Base-by-base conservation (phyloP, 1,284 basidiomycete species). In the Ustilago sp. region DNA sequence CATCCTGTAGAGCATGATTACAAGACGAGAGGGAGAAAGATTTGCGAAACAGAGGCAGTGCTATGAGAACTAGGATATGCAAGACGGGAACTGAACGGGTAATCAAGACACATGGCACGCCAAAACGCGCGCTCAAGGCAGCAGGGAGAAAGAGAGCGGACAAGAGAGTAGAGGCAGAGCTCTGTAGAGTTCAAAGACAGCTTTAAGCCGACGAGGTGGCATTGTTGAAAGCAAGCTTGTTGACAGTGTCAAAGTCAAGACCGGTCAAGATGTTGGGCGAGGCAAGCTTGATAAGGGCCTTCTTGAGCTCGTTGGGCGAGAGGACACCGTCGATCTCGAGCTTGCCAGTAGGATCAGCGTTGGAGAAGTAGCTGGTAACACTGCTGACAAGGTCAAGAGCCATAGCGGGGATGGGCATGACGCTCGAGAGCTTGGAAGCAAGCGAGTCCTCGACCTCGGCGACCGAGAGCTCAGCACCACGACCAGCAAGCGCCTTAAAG, bases 251-350 rank as follows among this genome's bases (percentile, higher is more conserved):
- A 2, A 55, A 13, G 64, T 85, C 82, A 32, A 86, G 67, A 43
- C 75, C 83, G 1, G 80, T 73, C 28, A 95, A 87, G 39, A 89
- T 72, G 67, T 87, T 90, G n/a, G 83, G 80, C 60, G 89, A 91
- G 28, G 92, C 88, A 15, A 95, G 88, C 19, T 87, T 88, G 64
- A 92, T 62, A 48, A 96, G 82, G 6, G 92, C 92, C 81, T 90
- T 88, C 91, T 93, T 95, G 77, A 96, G 87, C 85, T 92, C 89
- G 28, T 84, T 79, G 28, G 94, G 92, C 0, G 63, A 34, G 23
- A 85, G 59, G 2, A 80, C 78, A 56, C 77, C 90, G 89, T 45
- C 94, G 80, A 58, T 83, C 63, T 83, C 62, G 17, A 70, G 43
- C 54, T 82, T 74, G 60, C 80, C 81, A 13, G 81, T 63, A 39